Evolutionary conservation across 345 rosid genomes (phyloP).

Genomic region (Combretum micranthum): DNA sequence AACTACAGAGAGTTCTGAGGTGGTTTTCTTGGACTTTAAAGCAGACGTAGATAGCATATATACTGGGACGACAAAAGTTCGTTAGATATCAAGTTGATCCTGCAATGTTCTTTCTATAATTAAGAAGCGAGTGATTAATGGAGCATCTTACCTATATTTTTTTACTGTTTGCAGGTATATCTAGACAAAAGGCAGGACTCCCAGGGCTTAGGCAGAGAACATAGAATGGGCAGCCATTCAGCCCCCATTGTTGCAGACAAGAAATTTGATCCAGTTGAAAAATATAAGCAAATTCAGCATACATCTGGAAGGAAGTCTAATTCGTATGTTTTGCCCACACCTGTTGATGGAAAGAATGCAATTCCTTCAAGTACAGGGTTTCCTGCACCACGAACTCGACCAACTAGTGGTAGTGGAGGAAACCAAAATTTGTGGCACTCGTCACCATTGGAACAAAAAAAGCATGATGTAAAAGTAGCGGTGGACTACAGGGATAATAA

Average conservation of each 20-base stretch:
- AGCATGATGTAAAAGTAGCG: slow-evolving; percentile 26
- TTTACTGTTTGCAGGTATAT: slow-evolving; percentile 35
- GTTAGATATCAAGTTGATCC: no score
- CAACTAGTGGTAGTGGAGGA: slow-evolving; percentile 30
- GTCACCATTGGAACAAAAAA: slow-evolving; percentile 79
- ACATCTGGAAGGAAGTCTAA: slow-evolving; percentile 30
- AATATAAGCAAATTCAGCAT: slow-evolving; percentile 42
- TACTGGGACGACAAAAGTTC: background rate
- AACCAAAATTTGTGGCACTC: slow-evolving; percentile 64
- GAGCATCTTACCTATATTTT: background rate
- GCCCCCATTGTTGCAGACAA: slow-evolving; percentile 81
- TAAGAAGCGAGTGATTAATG: no score
- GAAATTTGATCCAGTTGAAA: slow-evolving; percentile 56
- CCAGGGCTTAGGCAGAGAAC: slow-evolving; percentile 32
- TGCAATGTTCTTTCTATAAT: no score
- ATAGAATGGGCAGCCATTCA: slow-evolving; percentile 58
- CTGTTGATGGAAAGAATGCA: slow-evolving; percentile 43
- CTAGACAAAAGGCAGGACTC: slow-evolving; percentile 40
- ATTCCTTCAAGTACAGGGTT: slow-evolving; percentile 32
- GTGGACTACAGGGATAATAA: slow-evolving; percentile 29
- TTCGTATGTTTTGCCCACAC: slow-evolving; percentile 81
- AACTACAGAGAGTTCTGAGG: slow-evolving; percentile 42
- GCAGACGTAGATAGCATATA: background rate
- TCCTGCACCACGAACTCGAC: slow-evolving; percentile 33
- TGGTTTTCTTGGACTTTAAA: slow-evolving; percentile 9